Evolutionary conservation across 192 early-diverging fungal species (phyloP), one percentile per base, ranked within the genome.

Genomic region (Spinellus fusiger): DNA sequence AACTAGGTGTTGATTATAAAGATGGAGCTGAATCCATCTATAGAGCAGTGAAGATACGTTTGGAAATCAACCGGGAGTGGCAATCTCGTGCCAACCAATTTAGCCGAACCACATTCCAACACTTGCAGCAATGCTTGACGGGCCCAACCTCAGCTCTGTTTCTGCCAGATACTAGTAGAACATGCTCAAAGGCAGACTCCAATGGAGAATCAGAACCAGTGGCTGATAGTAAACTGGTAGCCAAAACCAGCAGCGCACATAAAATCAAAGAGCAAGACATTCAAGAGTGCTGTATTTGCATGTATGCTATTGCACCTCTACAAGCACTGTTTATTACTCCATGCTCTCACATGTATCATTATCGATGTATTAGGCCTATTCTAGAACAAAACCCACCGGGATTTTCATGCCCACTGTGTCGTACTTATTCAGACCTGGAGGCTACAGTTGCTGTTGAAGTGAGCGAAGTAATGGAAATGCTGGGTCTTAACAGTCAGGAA

Each of bases 1-100:
- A 94, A 75, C 71, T 94, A 31, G 93, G 93, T n/a, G 85, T 92
- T 10, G 93, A 94, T 66, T 94, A 92, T 66, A 89, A 92, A 75
- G 91, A 90, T 31, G 77, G 89, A 25, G 69, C 74, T 25, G 84
- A 91, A 67, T 86, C 91, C 61, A 87, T 91, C 61, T 92, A 90
- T 80, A 88, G 89, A 77, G 88, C 86, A 54, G 88, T 92, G 1
- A 83, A 84, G 74, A 92, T 92, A 64, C 64, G 82, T 60, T 73
- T 86, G 40, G 84, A 87, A 69, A 74, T 83, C 31, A 77, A 85
- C 71, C 81, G 82, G 58, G 73, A 78, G 71, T 69, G 71, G 26
- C 71, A 66, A 63, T 69, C 33, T 29, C 50, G 46, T 16, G 50
- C 78, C 49, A 82, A 77, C 46, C 76, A 79, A 35, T 84, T 81